Conservation (phyloP, 805 yeast species). For the Metschnikowia matae region DNA sequence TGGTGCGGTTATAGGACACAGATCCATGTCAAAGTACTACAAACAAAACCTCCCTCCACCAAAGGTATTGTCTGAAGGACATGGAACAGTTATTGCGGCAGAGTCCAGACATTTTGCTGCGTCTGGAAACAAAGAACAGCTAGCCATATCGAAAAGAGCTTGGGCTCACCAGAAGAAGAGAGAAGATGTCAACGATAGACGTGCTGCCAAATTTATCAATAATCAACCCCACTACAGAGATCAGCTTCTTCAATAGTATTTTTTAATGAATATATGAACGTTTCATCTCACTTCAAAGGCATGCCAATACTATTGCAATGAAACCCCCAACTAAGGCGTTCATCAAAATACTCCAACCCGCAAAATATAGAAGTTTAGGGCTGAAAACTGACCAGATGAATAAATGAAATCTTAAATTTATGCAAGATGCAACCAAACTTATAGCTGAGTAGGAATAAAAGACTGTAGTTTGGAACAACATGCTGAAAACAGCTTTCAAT, state of each 20-base stretch:
- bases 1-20: conserved; percentile 42
- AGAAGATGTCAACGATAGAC: conserved; percentile 48
- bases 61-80: conserved; percentile 37
- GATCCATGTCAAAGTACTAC: conserved; percentile 40
- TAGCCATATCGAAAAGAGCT: conserved; percentile 48
- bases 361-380: conserved; percentile 80
- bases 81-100: conserved; percentile 46
- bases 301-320: conserved; percentile 19
- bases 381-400: conserved; percentile 98
- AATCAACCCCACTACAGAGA: conserved; percentile 69
- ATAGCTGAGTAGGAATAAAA: conserved; percentile 61
- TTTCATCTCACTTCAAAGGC: not conserved
- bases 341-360: conserved; percentile 65
- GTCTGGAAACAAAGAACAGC: conserved; percentile 35
- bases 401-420: conserved; percentile 71
- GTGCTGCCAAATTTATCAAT: conserved; percentile 69
- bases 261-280: not conserved
- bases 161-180: conserved; percentile 55
- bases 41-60: conserved; percentile 44
- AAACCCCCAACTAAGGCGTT: conserved; percentile 24
- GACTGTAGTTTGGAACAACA: conserved; percentile 13
- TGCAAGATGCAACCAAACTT: conserved; percentile 65
- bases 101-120: conserved; percentile 49
- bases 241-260: conserved; percentile 31
- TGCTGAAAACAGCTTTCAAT: not conserved